Conservation (phyloP, 371 early-diverging fungal species). For the Mucor plumbeus region DNA sequence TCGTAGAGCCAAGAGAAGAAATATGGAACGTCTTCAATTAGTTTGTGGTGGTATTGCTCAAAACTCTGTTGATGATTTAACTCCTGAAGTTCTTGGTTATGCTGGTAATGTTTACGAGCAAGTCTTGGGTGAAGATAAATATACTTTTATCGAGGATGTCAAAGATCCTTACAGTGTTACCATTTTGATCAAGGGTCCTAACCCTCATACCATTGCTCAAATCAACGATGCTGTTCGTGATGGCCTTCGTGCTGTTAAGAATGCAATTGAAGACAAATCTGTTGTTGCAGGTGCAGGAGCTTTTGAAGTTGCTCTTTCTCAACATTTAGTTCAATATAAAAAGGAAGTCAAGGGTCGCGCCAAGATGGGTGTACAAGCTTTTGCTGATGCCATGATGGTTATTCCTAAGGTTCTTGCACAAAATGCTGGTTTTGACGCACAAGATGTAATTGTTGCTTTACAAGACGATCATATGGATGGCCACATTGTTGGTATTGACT, state of each 20-base stretch:
- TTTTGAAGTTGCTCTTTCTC: constrained; percentile 88
- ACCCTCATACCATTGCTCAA: constrained; percentile 94
- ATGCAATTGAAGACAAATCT: constrained; percentile 92
- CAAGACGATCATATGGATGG: constrained; percentile 93
- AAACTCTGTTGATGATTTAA: constrained; percentile 97
- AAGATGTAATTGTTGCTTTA: constrained; percentile 93
- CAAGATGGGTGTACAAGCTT: constrained; percentile 96
- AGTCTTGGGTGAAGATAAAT: constrained; percentile 98
- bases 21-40: constrained; percentile 99
- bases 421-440: constrained; percentile 97
- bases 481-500: constrained; percentile 92
- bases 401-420: constrained; percentile 97
- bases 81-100: constrained; percentile 88
- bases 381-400: constrained; percentile 94
- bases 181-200: constrained; percentile 97
- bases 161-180: constrained; percentile 94
- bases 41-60: constrained; percentile 98
- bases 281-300: constrained; percentile 98
- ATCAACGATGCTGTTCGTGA: constrained; percentile 98
- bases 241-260: constrained; percentile 97
- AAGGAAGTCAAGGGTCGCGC: constrained; percentile 91
- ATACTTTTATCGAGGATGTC: constrained; percentile 99
- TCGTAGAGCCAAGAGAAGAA: constrained; percentile 99
- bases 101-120: constrained; percentile 97
- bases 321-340: constrained; percentile 87